Evolutionary conservation across 345 rosid genomes (phyloP).

Genomic region (Pistacia integerrima): DNA sequence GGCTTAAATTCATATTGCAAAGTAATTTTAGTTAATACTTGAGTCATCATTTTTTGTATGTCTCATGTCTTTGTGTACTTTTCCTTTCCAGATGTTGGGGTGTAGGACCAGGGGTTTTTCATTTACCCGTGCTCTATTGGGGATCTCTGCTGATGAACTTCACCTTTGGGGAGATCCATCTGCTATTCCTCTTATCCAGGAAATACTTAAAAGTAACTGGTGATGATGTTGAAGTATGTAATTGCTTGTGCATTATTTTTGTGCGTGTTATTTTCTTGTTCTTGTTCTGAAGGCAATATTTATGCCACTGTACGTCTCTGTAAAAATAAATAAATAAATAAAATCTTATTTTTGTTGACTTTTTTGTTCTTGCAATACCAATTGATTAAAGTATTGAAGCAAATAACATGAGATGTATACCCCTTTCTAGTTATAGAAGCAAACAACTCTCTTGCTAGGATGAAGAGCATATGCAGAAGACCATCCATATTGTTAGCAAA

Average conservation of each 20-base stretch:
- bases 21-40: background rate
- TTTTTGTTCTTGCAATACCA: too few relatives aligned
- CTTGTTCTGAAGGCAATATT: background rate
- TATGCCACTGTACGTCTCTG: background rate
- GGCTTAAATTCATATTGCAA: background rate
- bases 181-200: constrained; percentile 76
- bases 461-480: too few relatives aligned
- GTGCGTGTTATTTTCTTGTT: background rate
- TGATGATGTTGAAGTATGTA: constrained; percentile 70
- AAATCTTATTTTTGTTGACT: background rate
- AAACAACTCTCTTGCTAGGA: too few relatives aligned
- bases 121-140: constrained; percentile 90
- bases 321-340: background rate
- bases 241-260: constrained; percentile 4
- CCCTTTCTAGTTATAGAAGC: too few relatives aligned
- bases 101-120: constrained; percentile 84
- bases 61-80: constrained; percentile 15
- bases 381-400: too few relatives aligned
- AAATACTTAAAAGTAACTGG: constrained; percentile 77
- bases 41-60: background rate
- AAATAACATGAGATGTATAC: too few relatives aligned
- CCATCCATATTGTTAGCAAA: too few relatives aligned
- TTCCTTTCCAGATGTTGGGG: constrained; percentile 67
- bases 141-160: constrained; percentile 81
- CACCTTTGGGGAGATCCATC: constrained; percentile 97